These are phyloP conservation scores for Albifimbria verrucaria DNA, from an alignment of 2,329 filamentous ascomycete genomes.

Conservation along the genomic window DNA sequence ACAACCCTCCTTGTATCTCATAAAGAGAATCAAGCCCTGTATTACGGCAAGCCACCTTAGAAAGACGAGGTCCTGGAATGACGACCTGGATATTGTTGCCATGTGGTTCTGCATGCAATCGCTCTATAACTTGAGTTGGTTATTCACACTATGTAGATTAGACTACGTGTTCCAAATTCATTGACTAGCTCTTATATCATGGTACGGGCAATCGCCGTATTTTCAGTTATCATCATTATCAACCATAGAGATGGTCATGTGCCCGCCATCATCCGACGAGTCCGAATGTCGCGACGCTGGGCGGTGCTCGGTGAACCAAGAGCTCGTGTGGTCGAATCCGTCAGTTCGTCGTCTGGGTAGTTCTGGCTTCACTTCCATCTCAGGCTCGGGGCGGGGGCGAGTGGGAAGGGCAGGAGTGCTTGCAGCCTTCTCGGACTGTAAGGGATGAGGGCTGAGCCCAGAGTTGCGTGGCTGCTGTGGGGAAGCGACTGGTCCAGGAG, in stretches of 20 bases:
- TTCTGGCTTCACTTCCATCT: slow-evolving; percentile 7
- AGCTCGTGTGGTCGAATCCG: background rate
- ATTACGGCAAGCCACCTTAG: too few species aligned
- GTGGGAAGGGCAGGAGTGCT: background rate
- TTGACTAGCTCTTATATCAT: too few species aligned
- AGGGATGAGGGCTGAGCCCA: background rate
- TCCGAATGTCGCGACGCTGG: slow-evolving; percentile 23
- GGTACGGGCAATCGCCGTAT: background rate
- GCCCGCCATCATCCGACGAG: slow-evolving; percentile 30
- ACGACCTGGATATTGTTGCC: too few species aligned
- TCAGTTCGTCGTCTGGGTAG: slow-evolving; percentile 15
- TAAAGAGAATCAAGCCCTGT: too few species aligned
- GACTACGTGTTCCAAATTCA: too few species aligned
- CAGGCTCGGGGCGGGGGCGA: background rate
- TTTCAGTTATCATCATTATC: slow-evolving; percentile 27
- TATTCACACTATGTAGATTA: too few species aligned
- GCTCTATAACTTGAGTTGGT: too few species aligned
- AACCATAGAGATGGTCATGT: slow-evolving; percentile 33
- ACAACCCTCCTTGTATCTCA: too few species aligned
- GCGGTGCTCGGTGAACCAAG: slow-evolving; percentile 6
- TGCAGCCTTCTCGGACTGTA: background rate
- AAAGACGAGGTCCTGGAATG: too few species aligned
- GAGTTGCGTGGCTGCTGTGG: background rate
- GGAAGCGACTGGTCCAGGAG: background rate
- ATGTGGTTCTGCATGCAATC: too few species aligned